Conservation (phyloP, 495 filamentous ascomycete genomes). For the Podospora bellae-mahoneyi region DNA sequence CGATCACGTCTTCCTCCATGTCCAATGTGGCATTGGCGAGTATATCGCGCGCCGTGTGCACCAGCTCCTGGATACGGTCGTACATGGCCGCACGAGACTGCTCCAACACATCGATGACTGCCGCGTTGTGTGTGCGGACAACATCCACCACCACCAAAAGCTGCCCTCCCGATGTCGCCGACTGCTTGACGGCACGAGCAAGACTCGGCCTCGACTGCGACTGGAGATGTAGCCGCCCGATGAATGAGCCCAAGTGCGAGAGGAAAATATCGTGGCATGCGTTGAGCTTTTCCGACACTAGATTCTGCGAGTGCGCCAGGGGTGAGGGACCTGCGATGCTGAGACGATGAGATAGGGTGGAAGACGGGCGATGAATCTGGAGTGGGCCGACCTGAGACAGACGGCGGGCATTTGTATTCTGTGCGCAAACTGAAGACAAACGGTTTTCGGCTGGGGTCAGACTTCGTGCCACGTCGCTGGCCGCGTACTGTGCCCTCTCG, state of each 20-base stretch:
- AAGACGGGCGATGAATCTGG: conserved; percentile 41
- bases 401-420: conserved; percentile 38
- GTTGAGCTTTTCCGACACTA: conserved; percentile 62
- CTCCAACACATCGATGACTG: conserved; percentile 60
- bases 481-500: conserved; percentile 28
- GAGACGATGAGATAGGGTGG: conserved; percentile 53
- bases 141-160: conserved; percentile 78
- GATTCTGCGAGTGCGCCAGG: conserved; percentile 44
- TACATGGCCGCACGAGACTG: conserved; percentile 76
- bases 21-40: conserved; percentile 59
- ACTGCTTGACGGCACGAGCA: conserved; percentile 64
- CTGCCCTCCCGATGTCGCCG: conserved; percentile 73
- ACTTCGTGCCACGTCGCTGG: conserved; percentile 36
- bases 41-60: conserved; percentile 73
- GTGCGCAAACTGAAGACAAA: conserved; percentile 41
- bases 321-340: conserved; percentile 47
- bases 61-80: conserved; percentile 70
- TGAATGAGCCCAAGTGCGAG: conserved; percentile 83
- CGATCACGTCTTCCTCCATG: conserved; percentile 67
- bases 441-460: conserved; percentile 37
- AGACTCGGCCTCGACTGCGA: conserved; percentile 83
- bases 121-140: conserved; percentile 71
- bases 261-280: conserved; percentile 81
- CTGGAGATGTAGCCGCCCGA: conserved; percentile 84
- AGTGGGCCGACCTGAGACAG: conserved; percentile 35